Percentiles rank a stretch among this genome's conserved stretches.
Conservation (phyloP, 2,329 filamentous ascomycete genomes). For the Ampelomyces quisqualis region DNA sequence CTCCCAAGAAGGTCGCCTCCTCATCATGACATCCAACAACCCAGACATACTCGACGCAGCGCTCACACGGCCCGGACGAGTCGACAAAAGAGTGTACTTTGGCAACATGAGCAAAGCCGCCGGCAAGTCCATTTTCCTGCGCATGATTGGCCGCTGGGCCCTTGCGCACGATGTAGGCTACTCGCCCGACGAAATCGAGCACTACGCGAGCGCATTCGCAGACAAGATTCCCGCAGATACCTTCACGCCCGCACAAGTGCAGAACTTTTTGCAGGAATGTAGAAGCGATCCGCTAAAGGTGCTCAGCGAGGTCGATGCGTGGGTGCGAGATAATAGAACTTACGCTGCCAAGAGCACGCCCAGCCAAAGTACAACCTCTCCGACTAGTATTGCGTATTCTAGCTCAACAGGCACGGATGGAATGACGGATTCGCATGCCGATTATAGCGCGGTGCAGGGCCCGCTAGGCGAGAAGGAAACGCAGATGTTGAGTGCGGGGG, state of each 20-base stretch:
- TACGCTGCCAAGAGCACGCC: too few species aligned
- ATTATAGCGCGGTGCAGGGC: too few species aligned
- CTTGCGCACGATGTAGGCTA: slow-evolving; percentile 19
- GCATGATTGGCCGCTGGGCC: slow-evolving; percentile 30
- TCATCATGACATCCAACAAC: slow-evolving; percentile 81
- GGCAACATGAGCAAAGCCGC: slow-evolving; percentile 26
- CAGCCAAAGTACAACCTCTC: too few species aligned
- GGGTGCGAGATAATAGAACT: too few species aligned
- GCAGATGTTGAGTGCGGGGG: too few species aligned
- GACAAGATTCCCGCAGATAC: slow-evolving; percentile 27
- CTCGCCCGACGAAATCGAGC: slow-evolving; percentile 23
- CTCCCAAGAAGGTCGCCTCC: slow-evolving; percentile 72
- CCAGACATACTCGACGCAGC: slow-evolving; percentile 72
- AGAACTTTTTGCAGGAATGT: slow-evolving; percentile 33
- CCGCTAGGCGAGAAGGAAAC: too few species aligned
- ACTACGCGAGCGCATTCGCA: slow-evolving; percentile 28
- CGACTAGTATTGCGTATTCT: too few species aligned
- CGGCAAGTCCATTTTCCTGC: slow-evolving; percentile 31
- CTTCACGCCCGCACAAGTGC: slow-evolving; percentile 38
- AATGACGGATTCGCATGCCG: too few species aligned
- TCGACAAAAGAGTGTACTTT: slow-evolving; percentile 79
- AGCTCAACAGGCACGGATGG: too few species aligned
- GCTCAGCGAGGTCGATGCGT: slow-evolving; percentile 20
- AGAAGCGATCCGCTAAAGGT: slow-evolving; percentile 29
- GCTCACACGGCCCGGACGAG: slow-evolving; percentile 69